Percentiles rank a stretch among this genome's conserved stretches.
Evolutionary conservation across 2,329 filamentous ascomycete genomes (phyloP).

Genomic region (Chrysosporium queenslandicum): DNA sequence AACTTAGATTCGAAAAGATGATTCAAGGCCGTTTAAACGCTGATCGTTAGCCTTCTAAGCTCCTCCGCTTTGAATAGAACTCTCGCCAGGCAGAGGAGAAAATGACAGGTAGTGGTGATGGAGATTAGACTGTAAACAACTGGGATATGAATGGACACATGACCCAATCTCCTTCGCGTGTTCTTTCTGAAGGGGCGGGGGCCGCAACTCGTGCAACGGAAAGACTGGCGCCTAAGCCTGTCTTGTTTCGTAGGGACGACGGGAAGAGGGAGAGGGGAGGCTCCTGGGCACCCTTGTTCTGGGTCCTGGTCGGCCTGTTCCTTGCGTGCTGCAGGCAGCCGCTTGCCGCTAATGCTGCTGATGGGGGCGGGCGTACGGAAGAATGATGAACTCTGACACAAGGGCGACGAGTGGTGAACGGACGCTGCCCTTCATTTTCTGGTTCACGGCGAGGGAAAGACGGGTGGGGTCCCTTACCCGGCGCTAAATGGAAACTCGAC

Average conservation of each 20-base stretch:
- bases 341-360: neutral
- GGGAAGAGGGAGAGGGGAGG: neutral
- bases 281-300: constrained; percentile 3
- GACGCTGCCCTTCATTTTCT: no score
- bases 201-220: neutral
- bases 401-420: no score
- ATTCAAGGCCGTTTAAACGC: neutral
- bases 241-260: neutral
- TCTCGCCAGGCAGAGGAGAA: neutral
- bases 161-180: constrained; percentile 19
- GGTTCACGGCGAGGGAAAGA: neutral
- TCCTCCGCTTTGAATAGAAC: neutral
- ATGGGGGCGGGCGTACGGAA: neutral
- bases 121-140: neutral
- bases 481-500: constrained; percentile 4
- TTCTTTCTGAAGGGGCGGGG: neutral
- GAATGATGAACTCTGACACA: no score
- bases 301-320: neutral
- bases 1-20: neutral
- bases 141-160: constrained; percentile 26
- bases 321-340: constrained; percentile 4
- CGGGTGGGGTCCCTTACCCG: neutral
- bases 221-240: neutral
- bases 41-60: neutral
- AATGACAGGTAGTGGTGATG: neutral